These are phyloP conservation scores for Kalaharituber pfeilii DNA, from an alignment of 2,329 filamentous ascomycete genomes.

Conservation along the genomic window DNA sequence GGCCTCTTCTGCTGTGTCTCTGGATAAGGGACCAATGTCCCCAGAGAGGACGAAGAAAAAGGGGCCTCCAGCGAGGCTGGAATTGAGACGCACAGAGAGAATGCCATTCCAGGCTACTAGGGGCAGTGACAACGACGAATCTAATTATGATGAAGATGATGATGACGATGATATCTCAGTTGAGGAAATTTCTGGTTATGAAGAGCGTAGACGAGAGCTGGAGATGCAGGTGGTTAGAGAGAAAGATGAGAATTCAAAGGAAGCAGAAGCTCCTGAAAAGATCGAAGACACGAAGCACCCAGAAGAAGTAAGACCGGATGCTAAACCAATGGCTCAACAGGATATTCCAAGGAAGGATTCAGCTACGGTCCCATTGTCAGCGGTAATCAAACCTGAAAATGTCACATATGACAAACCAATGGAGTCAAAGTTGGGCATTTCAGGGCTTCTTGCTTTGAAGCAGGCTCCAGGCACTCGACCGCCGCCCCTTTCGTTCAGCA, in stretches of 20 bases:
- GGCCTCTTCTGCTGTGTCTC: constrained; percentile 39
- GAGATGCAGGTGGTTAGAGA: constrained; percentile 53
- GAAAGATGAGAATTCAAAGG: not conserved
- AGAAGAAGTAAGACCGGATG: not conserved
- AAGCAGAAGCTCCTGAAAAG: not conserved
- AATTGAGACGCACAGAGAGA: constrained; percentile 36
- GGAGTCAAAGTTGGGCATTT: not conserved
- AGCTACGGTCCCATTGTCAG: not conserved
- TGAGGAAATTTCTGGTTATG: constrained; percentile 40
- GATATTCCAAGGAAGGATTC: not conserved
- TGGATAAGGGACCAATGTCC: constrained; percentile 43
- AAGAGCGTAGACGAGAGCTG: constrained; percentile 50
- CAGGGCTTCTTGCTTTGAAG: not conserved
- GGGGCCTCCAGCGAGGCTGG: constrained; percentile 66
- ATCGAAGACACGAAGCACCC: not conserved
- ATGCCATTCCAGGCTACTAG: constrained; percentile 22
- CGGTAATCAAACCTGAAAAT: not conserved
- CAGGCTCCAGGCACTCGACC: not conserved
- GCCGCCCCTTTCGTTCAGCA: not conserved
- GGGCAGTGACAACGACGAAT: constrained; percentile 15
- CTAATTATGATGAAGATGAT: constrained; percentile 44
- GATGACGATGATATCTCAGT: constrained; percentile 64
- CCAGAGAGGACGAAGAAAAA: constrained; percentile 37
- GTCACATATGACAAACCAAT: not conserved
- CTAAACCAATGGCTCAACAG: not conserved